Evolutionary conservation across 441 rosid genomes (phyloP).

Genomic region (Erodium chrysanthum): DNA sequence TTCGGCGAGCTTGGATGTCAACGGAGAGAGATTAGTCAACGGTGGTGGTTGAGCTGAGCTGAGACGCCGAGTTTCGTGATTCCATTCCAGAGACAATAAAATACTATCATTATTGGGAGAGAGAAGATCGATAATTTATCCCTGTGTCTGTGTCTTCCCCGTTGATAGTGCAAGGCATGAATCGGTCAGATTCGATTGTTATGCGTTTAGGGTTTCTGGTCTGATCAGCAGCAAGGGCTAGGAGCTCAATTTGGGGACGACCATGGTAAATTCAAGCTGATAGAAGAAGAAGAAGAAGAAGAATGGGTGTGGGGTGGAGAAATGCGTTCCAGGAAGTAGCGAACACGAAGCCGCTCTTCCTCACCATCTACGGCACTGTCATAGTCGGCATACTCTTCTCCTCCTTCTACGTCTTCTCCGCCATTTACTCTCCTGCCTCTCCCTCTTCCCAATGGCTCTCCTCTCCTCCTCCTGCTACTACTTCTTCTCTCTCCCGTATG

Average conservation of each 20-base stretch:
- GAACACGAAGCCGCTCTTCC: conserved; percentile 67
- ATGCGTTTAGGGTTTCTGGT: background rate
- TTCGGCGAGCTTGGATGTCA: too few relatives aligned
- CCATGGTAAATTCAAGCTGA: background rate
- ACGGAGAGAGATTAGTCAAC: background rate
- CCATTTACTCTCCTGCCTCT: conserved; percentile 50
- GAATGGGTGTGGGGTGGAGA: conserved; percentile 51
- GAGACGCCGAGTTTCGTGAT: background rate
- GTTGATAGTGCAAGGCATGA: background rate
- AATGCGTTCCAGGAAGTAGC: conserved; percentile 57
- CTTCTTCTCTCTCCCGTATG: conserved; percentile 34
- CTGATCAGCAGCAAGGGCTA: background rate
- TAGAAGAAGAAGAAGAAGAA: background rate
- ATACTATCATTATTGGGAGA: background rate
- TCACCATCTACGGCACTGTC: conserved; percentile 73
- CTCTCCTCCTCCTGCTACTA: conserved; percentile 45
- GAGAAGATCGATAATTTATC: background rate
- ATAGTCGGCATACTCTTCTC: conserved; percentile 67
- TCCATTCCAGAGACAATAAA: background rate
- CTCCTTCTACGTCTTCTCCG: conserved; percentile 72
- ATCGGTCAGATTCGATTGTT: background rate
- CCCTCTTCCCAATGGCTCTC: conserved; percentile 19
- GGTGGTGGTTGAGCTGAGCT: conserved; percentile 3
- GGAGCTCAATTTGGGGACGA: background rate
- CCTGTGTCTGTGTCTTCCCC: background rate